Percentiles rank a stretch among this genome's conserved stretches.
Conservation (phyloP, 768 basidiomycete genomes). For the Mycena indigotica region DNA sequence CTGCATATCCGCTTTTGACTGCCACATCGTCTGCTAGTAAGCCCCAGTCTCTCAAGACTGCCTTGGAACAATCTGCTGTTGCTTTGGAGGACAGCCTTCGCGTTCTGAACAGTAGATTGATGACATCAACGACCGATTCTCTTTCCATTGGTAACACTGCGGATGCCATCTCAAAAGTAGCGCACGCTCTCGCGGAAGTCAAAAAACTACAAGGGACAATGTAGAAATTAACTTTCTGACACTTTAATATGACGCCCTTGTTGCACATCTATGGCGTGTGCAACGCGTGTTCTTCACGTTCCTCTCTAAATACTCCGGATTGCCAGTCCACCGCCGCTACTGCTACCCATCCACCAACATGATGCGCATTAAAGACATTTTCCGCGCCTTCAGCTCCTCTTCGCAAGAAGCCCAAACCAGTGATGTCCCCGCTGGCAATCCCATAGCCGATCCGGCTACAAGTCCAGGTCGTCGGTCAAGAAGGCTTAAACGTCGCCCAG, state of each 20-base stretch:
- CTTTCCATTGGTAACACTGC: constrained; percentile 56
- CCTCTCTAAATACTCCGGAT: constrained; percentile 9
- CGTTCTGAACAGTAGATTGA: constrained; percentile 53
- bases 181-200: constrained; percentile 61
- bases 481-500: constrained; percentile 11
- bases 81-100: constrained; percentile 58
- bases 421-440: neutral
- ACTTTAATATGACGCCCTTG: constrained; percentile 13
- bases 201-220: constrained; percentile 55
- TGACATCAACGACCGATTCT: constrained; percentile 52
- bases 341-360: neutral
- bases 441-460: neutral
- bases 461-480: constrained; percentile 4
- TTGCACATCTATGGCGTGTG: constrained; percentile 13
- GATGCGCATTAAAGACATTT: constrained; percentile 30
- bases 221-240: constrained; percentile 23
- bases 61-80: constrained; percentile 41
- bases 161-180: constrained; percentile 70
- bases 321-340: neutral
- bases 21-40: neutral
- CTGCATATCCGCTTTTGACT: no score
- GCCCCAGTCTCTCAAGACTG: constrained; percentile 9
- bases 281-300: constrained; percentile 14
- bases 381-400: constrained; percentile 26
- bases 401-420: constrained; percentile 19